Base-by-base conservation (phyloP, 2,329 filamentous ascomycete genomes). In the Cytospora piceicola region DNA sequence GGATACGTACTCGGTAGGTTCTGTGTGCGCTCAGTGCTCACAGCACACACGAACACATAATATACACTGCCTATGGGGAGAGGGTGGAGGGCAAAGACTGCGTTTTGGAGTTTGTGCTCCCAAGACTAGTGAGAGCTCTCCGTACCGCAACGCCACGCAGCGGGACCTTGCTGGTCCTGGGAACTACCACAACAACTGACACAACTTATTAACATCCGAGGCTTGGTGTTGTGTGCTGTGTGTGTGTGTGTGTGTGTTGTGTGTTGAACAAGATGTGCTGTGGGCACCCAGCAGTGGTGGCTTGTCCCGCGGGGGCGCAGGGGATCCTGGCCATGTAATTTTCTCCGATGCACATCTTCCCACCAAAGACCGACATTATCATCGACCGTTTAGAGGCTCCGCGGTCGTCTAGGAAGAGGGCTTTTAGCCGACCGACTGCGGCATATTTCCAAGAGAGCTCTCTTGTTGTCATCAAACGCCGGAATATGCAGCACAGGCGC, bases 381-480 rank as follows among this genome's bases (percentile, higher is more conserved):
- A n/a, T 46, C 20, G 17, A 46, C 20, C 39, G 39, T 46, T 46
- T 46, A 20, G 20, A 46, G 39, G 12, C 20, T 32, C 15, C 20
- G 39, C 39, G 39, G 20, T n/a, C 9, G 20, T 49, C 27, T 22
- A 7, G 42, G 42, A 22, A 22, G 42, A 22, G n/a, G 20, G 17
- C 7, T 17, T 22, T 24, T 46, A 39, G 8, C 7, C 14, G 12
- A 46, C 42, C 20, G 42, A 22, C n/a, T 49, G 42, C 42, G 42
- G 42, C n/a, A 49, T 49, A 49, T 49, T 49, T 49, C 6, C 42
- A n/a, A n/a, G 4, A 24, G 11, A 5, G 7, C 8, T 49, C 22
- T 63, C n/a, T n/a, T n/a, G n/a, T n/a, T 57, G 61, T 63, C 53
- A 57, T 63, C 60, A 57, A 57, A 63, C 60, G 36, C 60, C 60